phyloP scores from a whole-genome alignment of 1,284 basidiomycete species.

The Fomes fomentarius region DNA sequence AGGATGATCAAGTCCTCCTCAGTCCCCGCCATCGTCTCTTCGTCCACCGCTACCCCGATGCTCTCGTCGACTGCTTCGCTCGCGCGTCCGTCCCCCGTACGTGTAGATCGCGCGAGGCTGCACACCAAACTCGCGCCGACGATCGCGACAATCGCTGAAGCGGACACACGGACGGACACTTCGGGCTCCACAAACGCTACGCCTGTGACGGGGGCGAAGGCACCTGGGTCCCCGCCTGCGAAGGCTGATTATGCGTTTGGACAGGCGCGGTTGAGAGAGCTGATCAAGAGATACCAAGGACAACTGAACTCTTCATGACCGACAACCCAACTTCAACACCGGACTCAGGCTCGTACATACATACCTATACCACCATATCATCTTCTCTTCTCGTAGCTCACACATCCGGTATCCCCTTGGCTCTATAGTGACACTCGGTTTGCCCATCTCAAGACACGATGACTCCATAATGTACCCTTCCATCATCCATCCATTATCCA shows the following conservation, averaged over 20 bases:
- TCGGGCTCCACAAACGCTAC: conserved; percentile 1
- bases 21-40: conserved; percentile 67
- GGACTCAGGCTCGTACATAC: conserved; percentile 4
- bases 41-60: conserved; percentile 69
- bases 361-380: neutral
- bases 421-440: neutral
- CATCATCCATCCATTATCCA: neutral
- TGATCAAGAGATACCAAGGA: conserved; percentile 80
- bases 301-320: conserved; percentile 22
- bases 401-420: neutral
- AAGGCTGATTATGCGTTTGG: conserved; percentile 66
- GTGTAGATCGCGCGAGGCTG: conserved; percentile 25
- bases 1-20: conserved; percentile 54
- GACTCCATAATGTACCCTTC: neutral
- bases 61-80: conserved; percentile 76
- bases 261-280: conserved; percentile 70
- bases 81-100: conserved; percentile 46
- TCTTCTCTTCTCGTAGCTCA: neutral
- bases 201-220: conserved; percentile 7
- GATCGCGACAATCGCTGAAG: conserved; percentile 40
- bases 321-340: neutral
- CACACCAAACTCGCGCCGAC: conserved; percentile 35
- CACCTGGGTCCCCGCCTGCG: conserved; percentile 24
- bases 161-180: conserved; percentile 16
- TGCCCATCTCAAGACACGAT: neutral